These are phyloP conservation scores for Mycena sanguinolenta DNA, from an alignment of 768 basidiomycete species.

Conservation along the genomic window DNA sequence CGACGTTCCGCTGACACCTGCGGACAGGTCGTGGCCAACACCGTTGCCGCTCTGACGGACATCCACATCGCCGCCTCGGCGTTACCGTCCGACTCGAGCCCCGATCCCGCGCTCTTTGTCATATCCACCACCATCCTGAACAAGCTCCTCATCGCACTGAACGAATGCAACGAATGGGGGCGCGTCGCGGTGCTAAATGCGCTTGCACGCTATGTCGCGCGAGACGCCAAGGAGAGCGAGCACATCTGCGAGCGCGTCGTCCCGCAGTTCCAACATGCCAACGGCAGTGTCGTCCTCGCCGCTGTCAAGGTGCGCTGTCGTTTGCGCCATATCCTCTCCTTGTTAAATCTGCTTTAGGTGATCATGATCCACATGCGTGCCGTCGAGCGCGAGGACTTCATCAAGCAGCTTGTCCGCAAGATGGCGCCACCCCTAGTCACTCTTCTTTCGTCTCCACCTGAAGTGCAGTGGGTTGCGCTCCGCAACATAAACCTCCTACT, in stretches of 20 bases:
- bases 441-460: conserved; percentile 94
- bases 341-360: too few species aligned
- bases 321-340: too few species aligned
- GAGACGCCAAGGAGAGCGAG: conserved; percentile 95
- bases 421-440: conserved; percentile 98
- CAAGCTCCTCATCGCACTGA: conserved; percentile 95
- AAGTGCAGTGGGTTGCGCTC: conserved; percentile 98
- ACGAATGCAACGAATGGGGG: conserved; percentile 99
- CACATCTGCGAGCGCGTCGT: conserved; percentile 99
- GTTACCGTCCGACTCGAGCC: conserved; percentile 66
- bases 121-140: conserved; percentile 88
- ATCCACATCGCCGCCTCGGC: conserved; percentile 84
- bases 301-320: conserved; percentile 99
- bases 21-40: conserved; percentile 99
- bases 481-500: conserved; percentile 97
- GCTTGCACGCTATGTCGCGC: conserved; percentile 83
- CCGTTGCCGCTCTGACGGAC: conserved; percentile 94
- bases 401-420: conserved; percentile 89
- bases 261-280: conserved; percentile 98
- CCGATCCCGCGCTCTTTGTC: conserved; percentile 78
- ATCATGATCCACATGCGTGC: conserved; percentile 97
- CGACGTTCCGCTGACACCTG: conserved; percentile 89
- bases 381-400: conserved; percentile 84
- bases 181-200: conserved; percentile 93
- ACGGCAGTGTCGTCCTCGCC: conserved; percentile 94